Evolutionary conservation across 345 rosid genomes (phyloP).

Genomic region (Aquilaria sinensis): DNA sequence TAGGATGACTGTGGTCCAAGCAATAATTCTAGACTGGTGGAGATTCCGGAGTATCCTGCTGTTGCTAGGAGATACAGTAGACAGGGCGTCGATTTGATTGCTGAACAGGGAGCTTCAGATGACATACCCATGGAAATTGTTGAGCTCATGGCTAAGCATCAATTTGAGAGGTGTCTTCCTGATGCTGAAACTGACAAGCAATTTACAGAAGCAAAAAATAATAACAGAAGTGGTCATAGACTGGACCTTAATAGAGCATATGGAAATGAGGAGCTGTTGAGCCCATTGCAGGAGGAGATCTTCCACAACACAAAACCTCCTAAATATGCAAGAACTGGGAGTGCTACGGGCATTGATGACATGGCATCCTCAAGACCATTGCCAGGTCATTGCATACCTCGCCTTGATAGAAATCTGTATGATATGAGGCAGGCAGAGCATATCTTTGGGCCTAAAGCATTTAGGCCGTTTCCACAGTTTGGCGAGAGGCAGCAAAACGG

Average conservation of each 20-base stretch:
- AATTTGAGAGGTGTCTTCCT: constrained; percentile 78
- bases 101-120: constrained; percentile 56
- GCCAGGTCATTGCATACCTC: constrained; percentile 39
- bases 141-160: constrained; percentile 90
- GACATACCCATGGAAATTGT: constrained; percentile 95
- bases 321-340: constrained; percentile 37
- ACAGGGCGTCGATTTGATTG: constrained; percentile 30
- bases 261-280: constrained; percentile 22
- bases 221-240: constrained; percentile 24
- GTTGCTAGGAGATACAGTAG: constrained; percentile 23
- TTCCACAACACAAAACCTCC: constrained; percentile 31
- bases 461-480: constrained; percentile 27
- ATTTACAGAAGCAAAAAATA: constrained; percentile 27
- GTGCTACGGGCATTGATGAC: constrained; percentile 20
- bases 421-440: constrained; percentile 31
- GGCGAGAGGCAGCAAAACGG: constrained; percentile 39
- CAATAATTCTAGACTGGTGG: constrained; percentile 34
- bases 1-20: constrained; percentile 52
- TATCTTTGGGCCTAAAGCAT: constrained; percentile 30
- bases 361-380: constrained; percentile 27
- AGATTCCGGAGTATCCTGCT: constrained; percentile 28
- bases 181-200: constrained; percentile 46
- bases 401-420: constrained; percentile 17
- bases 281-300: constrained; percentile 36
- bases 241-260: constrained; percentile 41